These are phyloP conservation scores for Tulasnella calospora DNA, from an alignment of 768 basidiomycete genomes.

Conservation along the genomic window DNA sequence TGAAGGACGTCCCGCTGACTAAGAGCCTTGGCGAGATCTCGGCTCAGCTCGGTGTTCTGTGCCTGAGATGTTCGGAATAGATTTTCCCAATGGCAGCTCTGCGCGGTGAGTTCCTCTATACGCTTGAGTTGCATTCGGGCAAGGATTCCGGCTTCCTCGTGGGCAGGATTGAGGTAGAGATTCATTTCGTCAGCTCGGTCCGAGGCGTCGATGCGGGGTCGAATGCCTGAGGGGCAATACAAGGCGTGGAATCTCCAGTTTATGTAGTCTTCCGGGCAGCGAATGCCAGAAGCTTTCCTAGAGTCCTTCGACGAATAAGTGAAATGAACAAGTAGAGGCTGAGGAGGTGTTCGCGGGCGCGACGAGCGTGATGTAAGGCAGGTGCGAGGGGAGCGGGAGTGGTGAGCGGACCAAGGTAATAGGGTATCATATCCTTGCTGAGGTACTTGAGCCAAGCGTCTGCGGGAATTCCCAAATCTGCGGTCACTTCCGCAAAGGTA, in stretches of 20 bases:
- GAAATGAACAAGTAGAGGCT: neutral
- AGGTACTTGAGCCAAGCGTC: neutral
- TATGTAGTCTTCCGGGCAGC: neutral
- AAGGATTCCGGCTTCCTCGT: neutral
- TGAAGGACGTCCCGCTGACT: neutral
- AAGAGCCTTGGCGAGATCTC: neutral
- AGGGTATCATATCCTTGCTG: neutral
- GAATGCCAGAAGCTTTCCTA: neutral
- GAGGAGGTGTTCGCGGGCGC: neutral
- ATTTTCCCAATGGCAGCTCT: too few relatives aligned
- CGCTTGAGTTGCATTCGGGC: too few relatives aligned
- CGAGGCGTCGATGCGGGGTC: neutral
- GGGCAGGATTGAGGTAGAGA: neutral
- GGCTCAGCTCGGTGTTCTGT: too few relatives aligned
- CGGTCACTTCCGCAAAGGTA: neutral
- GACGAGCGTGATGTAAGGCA: neutral
- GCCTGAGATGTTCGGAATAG: too few relatives aligned
- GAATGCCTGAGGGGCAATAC: neutral
- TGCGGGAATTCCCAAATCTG: neutral
- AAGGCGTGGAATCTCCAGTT: neutral
- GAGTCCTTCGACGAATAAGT: neutral
- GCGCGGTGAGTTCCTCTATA: too few relatives aligned
- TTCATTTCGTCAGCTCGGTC: neutral
- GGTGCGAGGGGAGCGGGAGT: neutral
- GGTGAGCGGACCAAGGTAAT: neutral